Base-by-base conservation (phyloP, 306 rosid species). In the Echinosophora koreensis region DNA sequence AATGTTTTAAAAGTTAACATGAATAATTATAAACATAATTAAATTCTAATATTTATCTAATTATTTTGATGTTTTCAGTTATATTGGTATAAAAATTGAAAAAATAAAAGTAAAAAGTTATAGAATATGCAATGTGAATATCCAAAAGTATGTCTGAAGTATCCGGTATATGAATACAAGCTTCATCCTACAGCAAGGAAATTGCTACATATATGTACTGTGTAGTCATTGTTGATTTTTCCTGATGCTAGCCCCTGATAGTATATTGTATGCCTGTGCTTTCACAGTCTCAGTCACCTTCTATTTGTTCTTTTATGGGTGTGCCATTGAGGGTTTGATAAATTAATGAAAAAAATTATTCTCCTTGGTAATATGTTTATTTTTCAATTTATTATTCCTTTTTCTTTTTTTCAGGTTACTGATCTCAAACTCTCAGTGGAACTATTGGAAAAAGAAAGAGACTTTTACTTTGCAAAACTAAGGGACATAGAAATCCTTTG, bases 401-500 rank as follows among this genome's bases (percentile, higher is more conserved):
- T 77, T 57, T 77, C 47, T 80, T 42, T 82, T 84, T 59, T 16
- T 51, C 90, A 96, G 99, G 77, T 96, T 77, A 81, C 90, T 18
- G 98, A 91, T 75, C 98, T 96, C 69, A 96, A 91, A 83, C 75
- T 88, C 47, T 92, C 97, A 2, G 90, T 96, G 73, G 97, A 96
- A 89, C 82, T 86, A 58, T 78, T 96, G 90, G 99, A 96, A 78
- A 96, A 96, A 81, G 99, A 96, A 82, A 79, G 99, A 79, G 99
- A 96, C 74, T 96, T 96, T 56, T 96, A 96, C 90, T 96, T 96
- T 49, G 93, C 93, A 66, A 95, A 95, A 78, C 81, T 95, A 80
- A 84, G 99, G 88, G 99, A 95, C 78, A 81, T 95, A 49, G 99
- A 95, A 87, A 88, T 95, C 81, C 92, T 95, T 44, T 95, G 99